phyloP scores from a whole-genome alignment of 306 rosid genomes.

The Malus sylvestris region DNA sequence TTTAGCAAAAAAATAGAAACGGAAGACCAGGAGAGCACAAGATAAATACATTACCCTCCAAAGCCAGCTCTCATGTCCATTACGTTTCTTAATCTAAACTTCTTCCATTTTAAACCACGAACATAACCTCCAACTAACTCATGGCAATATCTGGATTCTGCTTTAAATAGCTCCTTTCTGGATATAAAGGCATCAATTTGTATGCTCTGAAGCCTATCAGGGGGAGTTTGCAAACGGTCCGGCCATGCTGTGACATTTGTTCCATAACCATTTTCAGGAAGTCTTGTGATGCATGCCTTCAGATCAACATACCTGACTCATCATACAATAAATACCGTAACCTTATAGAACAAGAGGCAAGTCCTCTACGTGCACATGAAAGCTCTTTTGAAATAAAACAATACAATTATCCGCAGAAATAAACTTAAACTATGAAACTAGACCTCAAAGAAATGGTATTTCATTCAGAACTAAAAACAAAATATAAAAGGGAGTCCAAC shows the following conservation, averaged over 20 bases:
- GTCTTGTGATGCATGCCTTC: constrained; percentile 69
- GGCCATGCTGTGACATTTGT: constrained; percentile 71
- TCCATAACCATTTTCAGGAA: constrained; percentile 67
- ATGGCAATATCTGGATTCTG: constrained; percentile 76
- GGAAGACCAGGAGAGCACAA: neutral
- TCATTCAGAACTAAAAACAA: neutral
- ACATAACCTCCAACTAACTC: constrained; percentile 59
- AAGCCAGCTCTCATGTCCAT: constrained; percentile 99
- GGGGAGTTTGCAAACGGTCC: constrained; percentile 69
- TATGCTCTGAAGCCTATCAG: constrained; percentile 84
- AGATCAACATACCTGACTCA: constrained; percentile 71
- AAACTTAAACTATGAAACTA: neutral
- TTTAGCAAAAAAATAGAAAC: neutral
- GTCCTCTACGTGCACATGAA: neutral
- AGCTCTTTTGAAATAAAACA: neutral
- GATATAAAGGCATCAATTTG: constrained; percentile 68
- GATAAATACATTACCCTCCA: constrained; percentile 70
- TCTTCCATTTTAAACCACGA: constrained; percentile 61
- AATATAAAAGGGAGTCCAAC: neutral
- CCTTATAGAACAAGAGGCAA: neutral
- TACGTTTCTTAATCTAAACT: constrained; percentile 65
- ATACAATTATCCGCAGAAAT: neutral
- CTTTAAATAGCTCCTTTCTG: constrained; percentile 77
- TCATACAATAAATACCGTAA: constrained; percentile 19
- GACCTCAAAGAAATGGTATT: neutral